phyloP scores from a whole-genome alignment of 1,284 basidiomycete genomes.

The Agroathelia rolfsii region DNA sequence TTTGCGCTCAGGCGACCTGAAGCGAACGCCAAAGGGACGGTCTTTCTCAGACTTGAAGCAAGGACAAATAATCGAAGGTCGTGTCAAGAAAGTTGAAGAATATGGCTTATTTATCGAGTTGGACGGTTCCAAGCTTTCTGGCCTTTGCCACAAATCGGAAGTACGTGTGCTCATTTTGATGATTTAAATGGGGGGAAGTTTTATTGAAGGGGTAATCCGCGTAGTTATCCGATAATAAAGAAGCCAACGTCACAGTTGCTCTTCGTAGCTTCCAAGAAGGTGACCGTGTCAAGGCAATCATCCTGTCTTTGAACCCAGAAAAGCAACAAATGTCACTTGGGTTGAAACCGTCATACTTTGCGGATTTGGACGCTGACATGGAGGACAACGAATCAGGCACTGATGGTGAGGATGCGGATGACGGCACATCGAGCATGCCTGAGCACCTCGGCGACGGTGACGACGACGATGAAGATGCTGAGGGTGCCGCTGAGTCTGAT shows the following conservation, averaged over 20 bases:
- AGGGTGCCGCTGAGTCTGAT: slow-evolving; percentile 19
- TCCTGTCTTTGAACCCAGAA: slow-evolving; percentile 62
- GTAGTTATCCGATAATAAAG: slow-evolving; percentile 83
- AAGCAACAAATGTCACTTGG: slow-evolving; percentile 82
- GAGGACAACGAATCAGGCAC: slow-evolving; percentile 22
- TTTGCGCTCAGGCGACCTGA: slow-evolving; percentile 54
- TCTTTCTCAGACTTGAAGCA: slow-evolving; percentile 55
- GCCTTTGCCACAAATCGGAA: slow-evolving; percentile 92
- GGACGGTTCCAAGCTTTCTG: slow-evolving; percentile 73
- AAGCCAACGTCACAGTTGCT: slow-evolving; percentile 69
- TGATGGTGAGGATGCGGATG: slow-evolving; percentile 17
- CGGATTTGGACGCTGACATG: slow-evolving; percentile 35
- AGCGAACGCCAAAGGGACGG: no score
- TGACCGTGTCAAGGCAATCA: slow-evolving; percentile 76
- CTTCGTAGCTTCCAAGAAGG: slow-evolving; percentile 80
- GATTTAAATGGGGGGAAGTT: neutral
- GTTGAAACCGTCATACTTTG: slow-evolving; percentile 85
- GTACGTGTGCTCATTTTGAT: slow-evolving; percentile 28
- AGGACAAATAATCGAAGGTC: slow-evolving; percentile 70
- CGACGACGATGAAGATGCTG: slow-evolving; percentile 17
- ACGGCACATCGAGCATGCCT: no score
- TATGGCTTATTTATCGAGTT: slow-evolving; percentile 93
- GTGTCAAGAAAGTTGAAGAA: slow-evolving; percentile 70
- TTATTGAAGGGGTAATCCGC: slow-evolving; percentile 1
- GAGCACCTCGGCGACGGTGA: slow-evolving; percentile 14